Base-by-base conservation (phyloP, 2,329 filamentous ascomycete genomes). In the Colletotrichum endophyticum region DNA sequence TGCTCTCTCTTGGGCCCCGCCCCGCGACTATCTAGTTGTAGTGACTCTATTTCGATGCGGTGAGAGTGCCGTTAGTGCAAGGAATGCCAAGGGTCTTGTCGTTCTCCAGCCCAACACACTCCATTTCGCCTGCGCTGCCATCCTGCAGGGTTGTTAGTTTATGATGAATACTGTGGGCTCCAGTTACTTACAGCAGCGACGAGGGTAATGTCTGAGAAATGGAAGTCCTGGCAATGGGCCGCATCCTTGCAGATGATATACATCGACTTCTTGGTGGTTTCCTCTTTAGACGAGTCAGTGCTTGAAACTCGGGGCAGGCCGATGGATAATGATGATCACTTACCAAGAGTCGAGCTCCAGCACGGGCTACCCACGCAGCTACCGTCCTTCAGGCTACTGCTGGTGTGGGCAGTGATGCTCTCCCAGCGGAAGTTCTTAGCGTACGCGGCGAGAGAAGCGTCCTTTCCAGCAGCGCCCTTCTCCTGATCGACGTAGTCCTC, bases 401-500 rank as follows among this genome's bases (percentile, higher is more conserved):
- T 59, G 5, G 72, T 74, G 12, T 70, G 72, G 4, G 72, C 72
- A 4, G 30, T 70, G 34, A 74, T 74, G 8, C n/a, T 32, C 12
- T 74, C 66, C 72, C 72, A 74, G 6, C 13, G 22, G 59, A 74
- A 74, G 19, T 70, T 74, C 59, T 74, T 74, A 1, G 72, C 66
- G 28, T 64, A 74, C 3, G 72, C 72, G 1, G 72, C 72, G 19
- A 74, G 59, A 5, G 72, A 74, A 7, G 66, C 9, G 9, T 74
- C 66, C 15, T 74, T 74, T 1, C 72, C 66, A 3, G 57, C 66
- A 3, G 66, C 57, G 1, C 72, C 72, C 59, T 74, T 74, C 34
- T 74, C 66, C 49, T 74, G 72, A 19, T 74, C 72, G 27, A 74
- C 66, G 27, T 74, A 74, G 44, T 74, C n/a, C 44, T 74, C 66